Evolutionary conservation across 495 filamentous ascomycete genomes (phyloP), one percentile per base, ranked within the genome.

Genomic region (Penicillium nucicola): DNA sequence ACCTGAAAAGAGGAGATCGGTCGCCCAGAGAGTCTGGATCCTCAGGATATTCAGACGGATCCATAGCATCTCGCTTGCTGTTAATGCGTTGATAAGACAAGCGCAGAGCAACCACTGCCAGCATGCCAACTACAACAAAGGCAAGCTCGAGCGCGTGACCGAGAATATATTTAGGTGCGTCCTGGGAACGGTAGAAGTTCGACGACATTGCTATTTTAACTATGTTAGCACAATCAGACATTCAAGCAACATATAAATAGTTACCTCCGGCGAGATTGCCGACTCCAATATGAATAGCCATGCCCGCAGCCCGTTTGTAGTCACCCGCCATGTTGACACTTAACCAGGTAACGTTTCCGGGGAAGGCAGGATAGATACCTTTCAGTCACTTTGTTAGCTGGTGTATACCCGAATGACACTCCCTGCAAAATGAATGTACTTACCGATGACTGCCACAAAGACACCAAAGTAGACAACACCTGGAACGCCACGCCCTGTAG

Each of bases 241-340:
- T 28, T 28, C 10, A 9, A 28, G 5, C 5, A 28, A 8, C 7
- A 28, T 5, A 8, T 9, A 9, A n/a, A 23, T 48, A 1, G 50
- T 40, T 60, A 72, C 69, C 68, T 25, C 88, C 88, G 15, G 81
- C 85, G 4, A 91, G 67, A 50, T 88, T 89, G 0, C 88, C 88
- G 22, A 85, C 56, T 0, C 87, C 86, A 49, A 92, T 90, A 30
- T 88, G 84, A 3, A 90, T 69, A 0, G 86, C 88, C 80, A 90
- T 88, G 0, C 83, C 88, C 3, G 81, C 83, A 7, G 81, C 78
- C 1, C 87, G 75, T 64, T 91, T 91, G 38, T 85, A 85, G 48
- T 77, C 79, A 0, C 86, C 86, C 0, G 83, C 78, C 12, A 91
- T 71, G 57, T 92, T 90, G 61, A 85, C 88, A 11, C 71, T 75